These are phyloP conservation scores for Blastobotrys malaysiensis DNA, from an alignment of 1,139 yeast species.

Conservation along the genomic window DNA sequence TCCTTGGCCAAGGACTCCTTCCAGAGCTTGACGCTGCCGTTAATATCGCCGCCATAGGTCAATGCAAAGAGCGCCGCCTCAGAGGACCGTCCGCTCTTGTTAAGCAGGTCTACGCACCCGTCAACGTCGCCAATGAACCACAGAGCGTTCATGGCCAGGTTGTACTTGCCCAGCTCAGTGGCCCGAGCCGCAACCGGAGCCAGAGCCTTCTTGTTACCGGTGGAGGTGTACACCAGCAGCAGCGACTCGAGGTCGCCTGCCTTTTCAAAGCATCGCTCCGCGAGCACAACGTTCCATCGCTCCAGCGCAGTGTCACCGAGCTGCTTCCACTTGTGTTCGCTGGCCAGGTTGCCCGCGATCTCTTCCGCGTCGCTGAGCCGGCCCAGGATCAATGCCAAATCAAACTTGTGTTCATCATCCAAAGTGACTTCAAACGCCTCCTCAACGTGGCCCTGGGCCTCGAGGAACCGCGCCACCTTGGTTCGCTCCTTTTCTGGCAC, in stretches of 20 bases:
- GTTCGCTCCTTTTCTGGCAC: constrained; percentile 65
- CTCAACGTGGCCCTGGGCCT: constrained; percentile 81
- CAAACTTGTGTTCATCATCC: constrained; percentile 83
- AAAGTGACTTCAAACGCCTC: constrained; percentile 79
- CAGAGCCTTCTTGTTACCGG: constrained; percentile 62
- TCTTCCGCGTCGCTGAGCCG: constrained; percentile 68
- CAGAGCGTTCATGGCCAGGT: constrained; percentile 86
- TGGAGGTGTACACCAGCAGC: constrained; percentile 74
- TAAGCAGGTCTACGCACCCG: constrained; percentile 60
- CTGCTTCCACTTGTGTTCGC: constrained; percentile 79
- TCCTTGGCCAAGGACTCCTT: constrained; percentile 47
- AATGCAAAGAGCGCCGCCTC: constrained; percentile 83
- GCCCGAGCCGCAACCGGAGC: constrained; percentile 55
- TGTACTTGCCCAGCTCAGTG: constrained; percentile 67
- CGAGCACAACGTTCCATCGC: constrained; percentile 75
- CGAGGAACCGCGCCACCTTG: constrained; percentile 86
- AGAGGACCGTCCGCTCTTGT: constrained; percentile 62
- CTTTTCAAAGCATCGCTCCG: constrained; percentile 71
- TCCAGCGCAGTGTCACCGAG: constrained; percentile 82
- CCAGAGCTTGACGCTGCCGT: constrained; percentile 57
- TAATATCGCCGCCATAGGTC: constrained; percentile 59
- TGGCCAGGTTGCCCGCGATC: constrained; percentile 51
- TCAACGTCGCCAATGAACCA: constrained; percentile 77
- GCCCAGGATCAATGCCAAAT: constrained; percentile 65
- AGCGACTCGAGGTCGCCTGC: constrained; percentile 82